Conservation (phyloP, 2,329 filamentous ascomycete genomes). For the Colletotrichum sp. region DNA sequence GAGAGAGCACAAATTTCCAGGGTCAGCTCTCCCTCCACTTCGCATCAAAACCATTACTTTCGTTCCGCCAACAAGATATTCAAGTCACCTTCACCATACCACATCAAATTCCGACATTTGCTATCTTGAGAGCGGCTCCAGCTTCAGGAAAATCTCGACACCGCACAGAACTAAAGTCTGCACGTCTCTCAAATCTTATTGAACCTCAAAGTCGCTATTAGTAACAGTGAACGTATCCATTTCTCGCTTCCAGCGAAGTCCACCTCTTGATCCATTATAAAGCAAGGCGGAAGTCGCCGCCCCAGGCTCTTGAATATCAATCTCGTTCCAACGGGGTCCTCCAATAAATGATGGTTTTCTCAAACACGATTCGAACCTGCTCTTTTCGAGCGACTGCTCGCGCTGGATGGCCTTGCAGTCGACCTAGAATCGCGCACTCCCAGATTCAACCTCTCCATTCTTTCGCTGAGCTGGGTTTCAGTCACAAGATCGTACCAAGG, state of each 20-base stretch:
- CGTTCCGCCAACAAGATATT: neutral
- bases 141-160: neutral
- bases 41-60: neutral
- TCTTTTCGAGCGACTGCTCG: neutral
- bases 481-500: neutral
- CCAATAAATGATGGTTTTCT: neutral
- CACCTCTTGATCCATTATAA: neutral
- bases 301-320: neutral
- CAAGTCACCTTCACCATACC: neutral
- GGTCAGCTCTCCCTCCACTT: rapidly evolving
- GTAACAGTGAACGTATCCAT: neutral
- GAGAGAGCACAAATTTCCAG: rapidly evolving
- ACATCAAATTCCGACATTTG: rapidly evolving
- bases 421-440: rapidly evolving
- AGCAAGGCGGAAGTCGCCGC: neutral
- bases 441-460: neutral
- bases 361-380: neutral
- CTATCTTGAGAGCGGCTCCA: neutral
- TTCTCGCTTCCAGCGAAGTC: neutral
- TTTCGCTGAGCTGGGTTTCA: neutral
- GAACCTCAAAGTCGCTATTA: neutral
- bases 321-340: neutral
- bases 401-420: neutral
- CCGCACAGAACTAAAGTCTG: neutral
- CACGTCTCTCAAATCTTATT: neutral